These are phyloP conservation scores for Cryphonectria parasitica DNA, from an alignment of 2,329 filamentous ascomycete species.

Conservation along the genomic window DNA sequence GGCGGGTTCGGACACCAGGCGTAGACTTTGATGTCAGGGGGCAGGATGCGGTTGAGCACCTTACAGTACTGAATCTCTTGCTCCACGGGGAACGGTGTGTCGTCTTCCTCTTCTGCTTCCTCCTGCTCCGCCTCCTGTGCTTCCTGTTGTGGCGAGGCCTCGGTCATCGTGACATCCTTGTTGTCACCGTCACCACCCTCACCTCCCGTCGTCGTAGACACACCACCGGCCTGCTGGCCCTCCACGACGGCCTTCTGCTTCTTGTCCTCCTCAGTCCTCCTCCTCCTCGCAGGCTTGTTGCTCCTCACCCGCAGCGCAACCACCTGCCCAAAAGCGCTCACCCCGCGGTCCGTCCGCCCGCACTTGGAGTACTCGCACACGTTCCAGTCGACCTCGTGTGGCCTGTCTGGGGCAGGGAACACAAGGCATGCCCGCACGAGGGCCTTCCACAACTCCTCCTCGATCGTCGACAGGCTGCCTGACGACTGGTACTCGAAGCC, in stretches of 20 bases:
- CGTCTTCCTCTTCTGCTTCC: conserved; percentile 3
- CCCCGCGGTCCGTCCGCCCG: conserved; percentile 87
- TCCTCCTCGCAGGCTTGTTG: conserved; percentile 62
- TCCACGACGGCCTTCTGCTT: background rate
- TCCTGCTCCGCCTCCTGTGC: conserved; percentile 23
- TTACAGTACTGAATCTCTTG: conserved; percentile 86
- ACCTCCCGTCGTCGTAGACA: conserved; percentile 29
- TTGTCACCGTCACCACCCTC: conserved; percentile 19
- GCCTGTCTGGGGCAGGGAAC: conserved; percentile 60
- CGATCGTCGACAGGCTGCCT: conserved; percentile 77
- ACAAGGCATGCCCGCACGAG: conserved; percentile 82
- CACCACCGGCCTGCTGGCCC: conserved; percentile 32
- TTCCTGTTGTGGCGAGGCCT: background rate
- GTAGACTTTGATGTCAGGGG: conserved; percentile 84
- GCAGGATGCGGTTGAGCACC: conserved; percentile 84
- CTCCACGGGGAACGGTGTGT: conserved; percentile 64
- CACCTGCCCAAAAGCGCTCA: conserved; percentile 97
- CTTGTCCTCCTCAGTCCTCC: too few species aligned
- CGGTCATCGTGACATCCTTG: conserved; percentile 24
- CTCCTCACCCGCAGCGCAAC: conserved; percentile 83
- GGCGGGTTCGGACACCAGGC: conserved; percentile 91
- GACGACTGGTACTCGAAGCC: conserved; percentile 86
- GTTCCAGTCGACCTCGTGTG: conserved; percentile 73
- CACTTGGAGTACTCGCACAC: conserved; percentile 93
- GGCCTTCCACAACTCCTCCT: conserved; percentile 93